Conservation (phyloP, 495 filamentous ascomycete genomes). For the Lineolata rhizophorae region DNA sequence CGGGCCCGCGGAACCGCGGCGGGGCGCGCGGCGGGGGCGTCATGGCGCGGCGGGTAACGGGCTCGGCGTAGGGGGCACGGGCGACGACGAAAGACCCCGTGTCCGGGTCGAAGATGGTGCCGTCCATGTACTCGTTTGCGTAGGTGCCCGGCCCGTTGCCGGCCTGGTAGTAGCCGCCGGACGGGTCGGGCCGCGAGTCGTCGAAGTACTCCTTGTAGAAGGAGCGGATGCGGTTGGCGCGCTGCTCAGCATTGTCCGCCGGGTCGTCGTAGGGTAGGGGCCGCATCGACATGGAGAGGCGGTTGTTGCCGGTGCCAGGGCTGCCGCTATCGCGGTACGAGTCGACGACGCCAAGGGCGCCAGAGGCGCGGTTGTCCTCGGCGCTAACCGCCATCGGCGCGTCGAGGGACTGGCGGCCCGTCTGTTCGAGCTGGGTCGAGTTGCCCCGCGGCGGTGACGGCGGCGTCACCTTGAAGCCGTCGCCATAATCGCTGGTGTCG, state of each 20-base stretch:
- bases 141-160: no score
- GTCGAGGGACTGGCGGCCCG: conserved; percentile 2
- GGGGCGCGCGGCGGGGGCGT: conserved; percentile 73
- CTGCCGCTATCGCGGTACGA: background rate
- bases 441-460: conserved; percentile 14
- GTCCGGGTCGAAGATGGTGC: conserved; percentile 47
- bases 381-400: conserved; percentile 14
- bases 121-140: conserved; percentile 34
- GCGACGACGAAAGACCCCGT: conserved; percentile 54
- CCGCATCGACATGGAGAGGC: conserved; percentile 76
- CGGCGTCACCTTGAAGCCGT: conserved; percentile 30
- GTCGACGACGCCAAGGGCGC: background rate
- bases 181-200: conserved; percentile 27
- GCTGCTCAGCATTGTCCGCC: conserved; percentile 70
- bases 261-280: conserved; percentile 64
- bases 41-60: conserved; percentile 78
- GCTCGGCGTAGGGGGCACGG: conserved; percentile 49
- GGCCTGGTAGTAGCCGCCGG: conserved; percentile 41
- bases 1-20: conserved; percentile 43
- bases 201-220: conserved; percentile 99
- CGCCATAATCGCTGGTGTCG: conserved; percentile 39
- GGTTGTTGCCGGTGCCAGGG: conserved; percentile 11
- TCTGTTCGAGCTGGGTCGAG: background rate
- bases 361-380: conserved; percentile 4
- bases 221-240: conserved; percentile 88